Evolutionary conservation across 148 eudicot species (phyloP).

Genomic region (Heliosperma pusillum): DNA sequence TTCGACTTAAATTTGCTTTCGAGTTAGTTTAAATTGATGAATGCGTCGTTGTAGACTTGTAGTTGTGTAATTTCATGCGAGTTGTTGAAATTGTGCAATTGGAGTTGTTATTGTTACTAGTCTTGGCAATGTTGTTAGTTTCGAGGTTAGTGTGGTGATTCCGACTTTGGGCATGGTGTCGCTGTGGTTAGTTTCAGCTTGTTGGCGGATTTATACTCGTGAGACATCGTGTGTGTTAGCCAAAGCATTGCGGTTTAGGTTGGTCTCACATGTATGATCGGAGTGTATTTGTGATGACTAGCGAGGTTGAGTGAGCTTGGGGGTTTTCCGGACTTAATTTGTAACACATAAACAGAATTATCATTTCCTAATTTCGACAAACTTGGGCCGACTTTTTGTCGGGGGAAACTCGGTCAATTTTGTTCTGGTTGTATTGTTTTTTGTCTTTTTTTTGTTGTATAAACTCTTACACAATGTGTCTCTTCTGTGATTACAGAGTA

Average conservation of each 20-base stretch:
- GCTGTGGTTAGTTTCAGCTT: background rate
- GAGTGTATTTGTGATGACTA: no score
- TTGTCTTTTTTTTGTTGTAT: constrained; percentile 16
- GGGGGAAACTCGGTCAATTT: constrained; percentile 14
- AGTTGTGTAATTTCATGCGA: background rate
- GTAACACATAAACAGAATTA: background rate
- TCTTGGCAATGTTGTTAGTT: background rate
- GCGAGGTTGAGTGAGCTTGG: no score
- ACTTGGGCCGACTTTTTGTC: background rate
- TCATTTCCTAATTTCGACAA: no score
- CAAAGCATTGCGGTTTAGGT: no score
- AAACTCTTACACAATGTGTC: constrained; percentile 35
- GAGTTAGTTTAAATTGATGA: no score
- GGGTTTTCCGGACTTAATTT: background rate
- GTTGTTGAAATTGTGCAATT: background rate
- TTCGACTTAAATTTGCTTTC: constrained; percentile 8
- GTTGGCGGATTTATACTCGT: no score
- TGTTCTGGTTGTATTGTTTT: constrained; percentile 23
- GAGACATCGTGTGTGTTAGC: no score
- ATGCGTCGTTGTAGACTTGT: no score
- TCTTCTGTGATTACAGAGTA: constrained; percentile 79
- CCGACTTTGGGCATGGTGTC: no score
- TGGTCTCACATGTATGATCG: no score
- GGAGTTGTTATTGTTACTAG: background rate
- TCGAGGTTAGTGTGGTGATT: no score